Evolutionary conservation across 805 yeast species (phyloP).

Genomic region (Candida awuae): DNA sequence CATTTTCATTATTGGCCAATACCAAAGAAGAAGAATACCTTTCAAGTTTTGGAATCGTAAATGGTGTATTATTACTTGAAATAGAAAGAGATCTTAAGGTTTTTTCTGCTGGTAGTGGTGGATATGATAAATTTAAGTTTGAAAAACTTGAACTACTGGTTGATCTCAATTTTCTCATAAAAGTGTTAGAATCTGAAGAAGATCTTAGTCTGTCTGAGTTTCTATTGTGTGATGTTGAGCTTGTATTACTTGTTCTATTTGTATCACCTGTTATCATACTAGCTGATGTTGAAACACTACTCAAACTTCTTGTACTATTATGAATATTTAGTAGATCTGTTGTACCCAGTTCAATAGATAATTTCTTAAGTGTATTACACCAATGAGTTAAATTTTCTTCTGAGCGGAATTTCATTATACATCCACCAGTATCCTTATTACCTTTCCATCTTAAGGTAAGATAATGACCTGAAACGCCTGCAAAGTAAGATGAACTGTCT

Average conservation of each 20-base stretch:
- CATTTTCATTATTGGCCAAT: slow-evolving; percentile 7
- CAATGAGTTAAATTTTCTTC: slow-evolving; percentile 82
- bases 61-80: slow-evolving; percentile 4
- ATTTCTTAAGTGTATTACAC: slow-evolving; percentile 55
- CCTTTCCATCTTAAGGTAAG: slow-evolving; percentile 77
- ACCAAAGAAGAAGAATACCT: slow-evolving; percentile 10
- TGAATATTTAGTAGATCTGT: slow-evolving; percentile 7
- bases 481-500: slow-evolving; percentile 26
- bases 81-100: slow-evolving; percentile 29
- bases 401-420: slow-evolving; percentile 70
- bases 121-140: slow-evolving; percentile 15
- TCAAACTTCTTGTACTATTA: slow-evolving; percentile 10
- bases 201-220: slow-evolving; percentile 18
- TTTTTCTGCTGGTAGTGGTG: slow-evolving; percentile 23
- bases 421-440: slow-evolving; percentile 76
- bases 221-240: slow-evolving; percentile 12
- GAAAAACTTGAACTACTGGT: slow-evolving; percentile 20
- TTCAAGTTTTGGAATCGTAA: not conserved
- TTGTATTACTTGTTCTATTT: slow-evolving; percentile 13
- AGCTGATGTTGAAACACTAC: slow-evolving; percentile 7
- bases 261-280: slow-evolving; percentile 10
- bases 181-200: slow-evolving; percentile 20
- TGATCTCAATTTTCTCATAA: slow-evolving; percentile 22
- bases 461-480: slow-evolving; percentile 38
- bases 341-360: slow-evolving; percentile 22